Base-by-base conservation (phyloP, 805 yeast species). In the Candida jianshihensis region DNA sequence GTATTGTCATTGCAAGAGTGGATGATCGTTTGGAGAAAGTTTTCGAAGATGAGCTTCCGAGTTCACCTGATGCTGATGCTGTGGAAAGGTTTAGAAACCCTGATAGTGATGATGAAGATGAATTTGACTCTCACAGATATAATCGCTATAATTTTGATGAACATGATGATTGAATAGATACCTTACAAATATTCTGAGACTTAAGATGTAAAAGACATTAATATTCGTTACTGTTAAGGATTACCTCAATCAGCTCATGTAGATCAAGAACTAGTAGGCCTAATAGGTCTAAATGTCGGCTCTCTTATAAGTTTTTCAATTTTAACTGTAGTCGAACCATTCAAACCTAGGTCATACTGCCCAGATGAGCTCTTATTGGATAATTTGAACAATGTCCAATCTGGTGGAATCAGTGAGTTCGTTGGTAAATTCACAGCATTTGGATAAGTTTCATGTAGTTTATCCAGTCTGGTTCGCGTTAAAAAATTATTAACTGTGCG, bases 331-430 rank as follows among this genome's bases (percentile, higher is more conserved):
- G 35, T 43, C 1, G 33, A 22, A 3, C 30, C 18, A 14, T 45
- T 46, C 25, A 49, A 21, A 11, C 32, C 38, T 10, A 48, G 6
- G 5, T 45, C 44, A 30, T 34, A 42, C 22, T 41, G 33, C 11
- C 37, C 38, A 4, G n/a, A n/a, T n/a, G n/a, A n/a, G n/a, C n/a
- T n/a, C n/a, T n/a, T n/a, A 33, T 42, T 44, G 2, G 45, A 39
- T 8, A 52, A 37, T 19, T 48, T 51, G 31, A 52, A 38, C 7
- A 49, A 27, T 0, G 49, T 44, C 57, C 57, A 52, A 32, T 42
- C 56, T n/a, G 54, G 53, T 22, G 57, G 55, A 4, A 37, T 30
- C 13, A 52, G 13, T 5, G 52, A 42, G 19, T 43, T 39, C 1
- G 39, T 34, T 18, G 36, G 31, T 8, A 34, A 14, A 15, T 31